These are phyloP conservation scores for Azolla pinnata DNA, from an alignment of 75 land plant species.

Conservation along the genomic window DNA sequence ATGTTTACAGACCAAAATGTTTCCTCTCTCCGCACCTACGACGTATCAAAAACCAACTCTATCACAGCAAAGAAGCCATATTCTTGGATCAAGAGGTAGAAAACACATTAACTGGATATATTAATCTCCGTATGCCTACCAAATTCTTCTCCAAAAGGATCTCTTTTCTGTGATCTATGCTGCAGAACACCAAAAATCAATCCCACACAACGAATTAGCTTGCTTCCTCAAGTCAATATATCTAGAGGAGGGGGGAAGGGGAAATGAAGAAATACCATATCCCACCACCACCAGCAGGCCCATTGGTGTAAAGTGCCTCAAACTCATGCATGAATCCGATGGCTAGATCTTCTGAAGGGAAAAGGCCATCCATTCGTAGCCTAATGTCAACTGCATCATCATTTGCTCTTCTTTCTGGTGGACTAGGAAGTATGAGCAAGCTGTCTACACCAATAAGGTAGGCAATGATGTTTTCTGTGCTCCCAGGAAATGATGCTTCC, in stretches of 20 bases:
- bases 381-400: constrained; percentile 42
- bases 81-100: background rate
- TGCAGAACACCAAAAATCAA: constrained; percentile 27
- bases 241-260: too few relatives aligned
- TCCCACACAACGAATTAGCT: too few relatives aligned
- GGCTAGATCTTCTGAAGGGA: constrained; percentile 55
- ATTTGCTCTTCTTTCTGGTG: background rate
- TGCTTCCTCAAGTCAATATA: too few relatives aligned
- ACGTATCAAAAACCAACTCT: background rate
- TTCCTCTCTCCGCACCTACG: constrained; percentile 17
- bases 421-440: constrained; percentile 28
- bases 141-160: constrained; percentile 50
- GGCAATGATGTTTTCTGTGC: constrained; percentile 35
- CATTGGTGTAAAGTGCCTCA: constrained; percentile 91
- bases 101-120: background rate
- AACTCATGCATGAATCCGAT: constrained; percentile 50
- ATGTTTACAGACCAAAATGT: constrained; percentile 9
- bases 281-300: constrained; percentile 98
- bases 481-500: constrained; percentile 52
- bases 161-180: constrained; percentile 73
- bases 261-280: too few relatives aligned
- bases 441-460: constrained; percentile 81
- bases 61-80: background rate
- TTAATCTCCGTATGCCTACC: too few relatives aligned
- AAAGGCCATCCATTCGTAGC: constrained; percentile 84